phyloP scores from a whole-genome alignment of 192 early-diverging fungal genomes.

The Coemansia biformis region DNA sequence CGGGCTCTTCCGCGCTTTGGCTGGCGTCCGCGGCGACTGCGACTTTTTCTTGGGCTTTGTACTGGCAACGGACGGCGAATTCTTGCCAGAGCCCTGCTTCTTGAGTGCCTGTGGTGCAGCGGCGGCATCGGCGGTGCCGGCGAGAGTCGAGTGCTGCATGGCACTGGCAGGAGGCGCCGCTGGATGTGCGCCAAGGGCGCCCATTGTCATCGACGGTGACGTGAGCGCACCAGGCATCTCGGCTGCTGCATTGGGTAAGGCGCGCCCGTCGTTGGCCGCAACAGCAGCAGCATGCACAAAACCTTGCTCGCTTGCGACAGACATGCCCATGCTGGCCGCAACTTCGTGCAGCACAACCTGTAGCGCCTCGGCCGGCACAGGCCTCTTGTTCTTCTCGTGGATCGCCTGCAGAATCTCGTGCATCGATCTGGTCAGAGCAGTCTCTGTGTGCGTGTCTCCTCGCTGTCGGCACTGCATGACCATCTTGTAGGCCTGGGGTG shows the following conservation, averaged over 20 bases:
- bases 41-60: conserved; percentile 46
- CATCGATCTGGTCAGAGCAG: background rate
- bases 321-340: background rate
- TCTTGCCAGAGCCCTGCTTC: conserved; percentile 29
- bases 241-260: too few species aligned
- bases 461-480: conserved; percentile 5
- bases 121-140: background rate
- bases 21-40: conserved; percentile 32
- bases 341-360: conserved; percentile 8
- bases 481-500: conserved; percentile 6
- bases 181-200: too few species aligned
- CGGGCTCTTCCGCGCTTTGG: conserved; percentile 35
- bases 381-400: conserved; percentile 2
- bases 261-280: too few species aligned
- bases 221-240: conserved; percentile 8
- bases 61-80: conserved; percentile 25
- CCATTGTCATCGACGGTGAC: conserved; percentile 20
- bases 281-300: too few species aligned
- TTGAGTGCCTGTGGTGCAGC: conserved; percentile 4
- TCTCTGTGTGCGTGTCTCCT: conserved; percentile 18
- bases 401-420: conserved; percentile 3
- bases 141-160: background rate
- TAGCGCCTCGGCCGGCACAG: background rate
- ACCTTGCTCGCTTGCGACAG: background rate
- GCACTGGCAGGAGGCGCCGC: background rate